Percentiles rank a stretch among this genome's conserved stretches.
phyloP scores from a whole-genome alignment of 306 rosid species.

The Abrus pulchellus region DNA sequence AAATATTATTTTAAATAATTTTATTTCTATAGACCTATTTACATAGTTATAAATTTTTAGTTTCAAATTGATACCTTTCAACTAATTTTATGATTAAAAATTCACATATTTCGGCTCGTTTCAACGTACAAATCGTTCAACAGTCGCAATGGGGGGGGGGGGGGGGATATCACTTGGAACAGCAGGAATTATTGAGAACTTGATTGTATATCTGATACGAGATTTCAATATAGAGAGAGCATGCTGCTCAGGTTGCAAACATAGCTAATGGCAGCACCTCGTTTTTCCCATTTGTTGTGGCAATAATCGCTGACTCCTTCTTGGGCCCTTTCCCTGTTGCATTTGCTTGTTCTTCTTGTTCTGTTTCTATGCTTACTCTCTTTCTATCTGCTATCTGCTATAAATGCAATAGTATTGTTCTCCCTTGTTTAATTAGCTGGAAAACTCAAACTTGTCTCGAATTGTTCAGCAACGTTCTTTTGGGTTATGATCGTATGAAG shows the following conservation, averaged over 20 bases:
- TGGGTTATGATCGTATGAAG: too few relatives aligned
- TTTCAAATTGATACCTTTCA: too few relatives aligned
- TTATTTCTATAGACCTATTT: too few relatives aligned
- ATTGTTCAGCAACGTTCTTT: too few relatives aligned
- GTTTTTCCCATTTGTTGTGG: constrained; percentile 58
- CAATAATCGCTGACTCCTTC: constrained; percentile 67
- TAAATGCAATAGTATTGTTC: too few relatives aligned
- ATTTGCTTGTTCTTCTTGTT: constrained; percentile 28
- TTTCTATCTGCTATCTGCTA: too few relatives aligned
- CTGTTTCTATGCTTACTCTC: neutral
- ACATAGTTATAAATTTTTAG: too few relatives aligned
- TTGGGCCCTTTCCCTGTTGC: constrained; percentile 60
- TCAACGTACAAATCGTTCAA: neutral
- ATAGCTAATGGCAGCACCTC: constrained; percentile 45
- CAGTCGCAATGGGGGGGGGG: constrained; percentile 52
- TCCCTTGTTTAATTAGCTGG: too few relatives aligned
- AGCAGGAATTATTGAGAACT: constrained; percentile 51
- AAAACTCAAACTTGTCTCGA: too few relatives aligned
- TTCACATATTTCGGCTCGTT: too few relatives aligned
- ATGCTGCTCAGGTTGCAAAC: constrained; percentile 65
- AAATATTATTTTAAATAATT: too few relatives aligned
- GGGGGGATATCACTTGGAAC: constrained; percentile 49
- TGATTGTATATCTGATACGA: constrained; percentile 59
- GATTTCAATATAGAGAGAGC: constrained; percentile 59
- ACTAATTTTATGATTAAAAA: too few relatives aligned